These are phyloP conservation scores for Cordia subcordata DNA, from an alignment of 257 asterid genomes.

Conservation along the genomic window DNA sequence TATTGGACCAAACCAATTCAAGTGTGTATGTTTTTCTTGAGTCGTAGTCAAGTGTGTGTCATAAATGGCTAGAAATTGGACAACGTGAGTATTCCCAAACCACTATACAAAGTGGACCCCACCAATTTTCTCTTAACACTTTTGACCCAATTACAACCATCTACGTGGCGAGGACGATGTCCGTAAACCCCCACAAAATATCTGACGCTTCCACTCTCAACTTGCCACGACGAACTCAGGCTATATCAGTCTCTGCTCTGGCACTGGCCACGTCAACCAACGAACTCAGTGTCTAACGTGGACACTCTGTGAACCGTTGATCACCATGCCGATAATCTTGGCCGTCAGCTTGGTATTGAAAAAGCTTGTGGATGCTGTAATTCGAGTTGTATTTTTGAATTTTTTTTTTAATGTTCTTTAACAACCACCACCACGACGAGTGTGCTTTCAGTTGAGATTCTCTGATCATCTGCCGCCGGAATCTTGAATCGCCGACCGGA, in stretches of 20 bases:
- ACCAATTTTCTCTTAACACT: not conserved
- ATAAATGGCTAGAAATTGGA: conserved; percentile 22
- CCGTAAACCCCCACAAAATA: conserved; percentile 18
- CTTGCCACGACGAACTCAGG: conserved; percentile 24
- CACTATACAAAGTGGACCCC: conserved; percentile 19
- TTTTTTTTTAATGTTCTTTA: not conserved
- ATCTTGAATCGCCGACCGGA: conserved; percentile 13
- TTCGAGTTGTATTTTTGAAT: conserved; percentile 11
- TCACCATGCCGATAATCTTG: not conserved
- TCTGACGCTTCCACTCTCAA: conserved; percentile 24
- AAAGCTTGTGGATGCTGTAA: conserved; percentile 35
- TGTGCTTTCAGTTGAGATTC: conserved; percentile 7
- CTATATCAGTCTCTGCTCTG: conserved; percentile 18
- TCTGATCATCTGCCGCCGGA: conserved; percentile 6
- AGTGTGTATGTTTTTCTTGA: no score
- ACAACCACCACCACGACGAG: not conserved
- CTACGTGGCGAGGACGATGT: conserved; percentile 19
- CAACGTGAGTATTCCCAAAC: conserved; percentile 18
- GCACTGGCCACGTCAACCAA: conserved; percentile 33
- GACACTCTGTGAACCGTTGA: conserved; percentile 9
- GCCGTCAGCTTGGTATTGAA: conserved; percentile 17
- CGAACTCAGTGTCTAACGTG: conserved; percentile 6
- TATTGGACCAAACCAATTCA: no score
- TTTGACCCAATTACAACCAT: conserved; percentile 2
- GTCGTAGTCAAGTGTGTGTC: not conserved